Conservation (phyloP, 202 grass and related monocot genomes). For the Carex arenaria region DNA sequence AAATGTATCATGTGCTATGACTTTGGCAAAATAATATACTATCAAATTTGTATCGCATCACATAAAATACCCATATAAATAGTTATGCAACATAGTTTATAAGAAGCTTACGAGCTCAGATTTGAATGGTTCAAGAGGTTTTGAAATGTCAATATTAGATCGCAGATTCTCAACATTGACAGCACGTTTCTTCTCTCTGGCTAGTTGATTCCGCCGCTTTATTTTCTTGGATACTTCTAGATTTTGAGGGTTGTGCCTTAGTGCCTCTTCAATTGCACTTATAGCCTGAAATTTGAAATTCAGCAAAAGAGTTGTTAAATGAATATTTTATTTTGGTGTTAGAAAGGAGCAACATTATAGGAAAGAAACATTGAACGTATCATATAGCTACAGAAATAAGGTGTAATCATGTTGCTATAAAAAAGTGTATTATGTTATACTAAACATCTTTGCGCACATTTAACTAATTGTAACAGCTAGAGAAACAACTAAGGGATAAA, state of each 20-base stretch:
- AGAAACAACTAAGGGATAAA: too few species aligned
- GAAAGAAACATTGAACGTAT: too few species aligned
- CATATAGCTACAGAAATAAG: too few species aligned
- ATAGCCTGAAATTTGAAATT: not conserved
- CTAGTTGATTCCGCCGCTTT: constrained; percentile 72
- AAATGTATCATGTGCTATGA: too few species aligned
- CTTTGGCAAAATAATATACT: not conserved
- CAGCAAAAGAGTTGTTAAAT: too few species aligned
- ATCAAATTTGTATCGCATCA: not conserved
- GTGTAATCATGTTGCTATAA: too few species aligned
- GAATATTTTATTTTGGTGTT: too few species aligned
- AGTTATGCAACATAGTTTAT: not conserved
- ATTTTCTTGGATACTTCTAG: constrained; percentile 81
- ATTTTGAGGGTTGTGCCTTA: constrained; percentile 85
- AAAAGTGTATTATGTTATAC: too few species aligned
- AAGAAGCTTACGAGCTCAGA: constrained; percentile 63
- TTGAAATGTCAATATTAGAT: constrained; percentile 58
- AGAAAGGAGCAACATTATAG: too few species aligned
- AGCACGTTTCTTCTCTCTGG: constrained; percentile 72
- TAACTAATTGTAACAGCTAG: too few species aligned
- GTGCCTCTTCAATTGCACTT: constrained; percentile 68
- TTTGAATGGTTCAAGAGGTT: constrained; percentile 70
- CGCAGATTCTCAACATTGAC: constrained; percentile 60
- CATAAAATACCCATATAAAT: not conserved
- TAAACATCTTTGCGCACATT: too few species aligned